Evolutionary conservation across 805 yeast genomes (phyloP), one percentile per base, ranked within the genome.

Genomic region (Lipomyces spencermartinsiae): DNA sequence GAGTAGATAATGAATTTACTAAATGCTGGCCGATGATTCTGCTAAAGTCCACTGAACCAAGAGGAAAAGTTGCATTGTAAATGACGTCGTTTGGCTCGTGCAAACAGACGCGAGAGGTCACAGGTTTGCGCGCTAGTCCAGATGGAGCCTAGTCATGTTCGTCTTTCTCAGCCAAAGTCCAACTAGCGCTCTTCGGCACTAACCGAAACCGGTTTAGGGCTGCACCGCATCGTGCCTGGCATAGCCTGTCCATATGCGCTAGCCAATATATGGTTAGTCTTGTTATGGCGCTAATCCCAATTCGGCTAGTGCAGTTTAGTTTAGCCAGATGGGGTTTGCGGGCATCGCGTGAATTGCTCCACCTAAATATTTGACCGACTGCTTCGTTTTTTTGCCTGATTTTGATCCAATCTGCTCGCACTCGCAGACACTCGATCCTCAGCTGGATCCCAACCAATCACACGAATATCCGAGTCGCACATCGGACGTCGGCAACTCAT

Each of bases 401-500:
- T n/a, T 43, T 43, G 25, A n/a, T 43, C 49, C 22, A 43, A 43
- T 43, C 49, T 43, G 49, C 49, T 43, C 9, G 49, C 49, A 16
- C 25, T 43, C 49, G 49, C 49, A 43, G 49, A 43, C 8, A 43
- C 22, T 43, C n/a, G 49, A 43, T 43, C 49, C 49, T 43, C 49
- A n/a, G 8, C 22, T 43, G 22, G 49, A 43, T 43, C 25, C 25
- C 22, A 19, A 16, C 19, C 19, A 16, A 43, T 43, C 9, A 22
- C 49, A 6, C 12, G 16, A 16, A 19, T n/a, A 6, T 19, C 7
- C 22, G 22, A n/a, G n/a, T 43, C 25, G 49, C 22, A 19, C 16
- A 43, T 43, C 22, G 8, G 22, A 43, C 49, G 49, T 16, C 49
- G 49, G 22, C 49, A 43, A 9, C 49, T 43, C 49, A 6, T 43